Conservation (phyloP, 331 rosid genomes). For the Dryas integrifolia region DNA sequence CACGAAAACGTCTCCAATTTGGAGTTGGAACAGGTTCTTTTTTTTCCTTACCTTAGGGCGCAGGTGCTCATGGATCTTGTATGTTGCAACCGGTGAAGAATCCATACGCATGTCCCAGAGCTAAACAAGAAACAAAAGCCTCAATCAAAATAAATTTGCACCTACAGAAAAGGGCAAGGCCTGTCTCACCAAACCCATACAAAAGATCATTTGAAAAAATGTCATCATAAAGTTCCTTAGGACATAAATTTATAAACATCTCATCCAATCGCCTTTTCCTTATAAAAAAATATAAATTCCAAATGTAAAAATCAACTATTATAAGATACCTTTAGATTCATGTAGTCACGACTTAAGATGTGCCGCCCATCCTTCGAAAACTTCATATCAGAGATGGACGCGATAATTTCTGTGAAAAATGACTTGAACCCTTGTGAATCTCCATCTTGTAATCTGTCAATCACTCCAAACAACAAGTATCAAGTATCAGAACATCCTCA, state of each 20-base stretch:
- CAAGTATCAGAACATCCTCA: constrained; percentile 22
- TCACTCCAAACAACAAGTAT: constrained; percentile 30
- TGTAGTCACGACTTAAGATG: constrained; percentile 65
- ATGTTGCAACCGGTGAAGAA: constrained; percentile 54
- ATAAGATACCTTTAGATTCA: constrained; percentile 56
- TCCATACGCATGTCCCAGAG: constrained; percentile 71
- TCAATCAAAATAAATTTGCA: not conserved
- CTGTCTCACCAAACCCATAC: not conserved
- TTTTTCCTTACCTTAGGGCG: constrained; percentile 50
- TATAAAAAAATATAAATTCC: not conserved
- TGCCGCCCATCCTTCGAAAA: constrained; percentile 54
- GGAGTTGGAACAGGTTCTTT: not conserved
- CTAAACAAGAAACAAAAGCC: constrained; percentile 35
- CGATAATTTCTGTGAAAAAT: constrained; percentile 50
- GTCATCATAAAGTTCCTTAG: not conserved
- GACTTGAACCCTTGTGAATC: constrained; percentile 42
- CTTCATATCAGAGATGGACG: constrained; percentile 60
- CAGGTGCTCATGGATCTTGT: constrained; percentile 64
- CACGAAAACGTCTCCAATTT: not conserved
- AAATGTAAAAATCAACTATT: not conserved
- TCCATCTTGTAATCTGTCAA: constrained; percentile 55
- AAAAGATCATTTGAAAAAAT: not conserved
- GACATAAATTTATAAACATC: not conserved
- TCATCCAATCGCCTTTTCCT: not conserved
- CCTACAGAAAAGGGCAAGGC: not conserved